A percentile compares a stretch with the other conserved stretches of the same genome.
phyloP scores from a whole-genome alignment of 2,329 filamentous ascomycete genomes.

The Arthrobotrys megalospora region DNA sequence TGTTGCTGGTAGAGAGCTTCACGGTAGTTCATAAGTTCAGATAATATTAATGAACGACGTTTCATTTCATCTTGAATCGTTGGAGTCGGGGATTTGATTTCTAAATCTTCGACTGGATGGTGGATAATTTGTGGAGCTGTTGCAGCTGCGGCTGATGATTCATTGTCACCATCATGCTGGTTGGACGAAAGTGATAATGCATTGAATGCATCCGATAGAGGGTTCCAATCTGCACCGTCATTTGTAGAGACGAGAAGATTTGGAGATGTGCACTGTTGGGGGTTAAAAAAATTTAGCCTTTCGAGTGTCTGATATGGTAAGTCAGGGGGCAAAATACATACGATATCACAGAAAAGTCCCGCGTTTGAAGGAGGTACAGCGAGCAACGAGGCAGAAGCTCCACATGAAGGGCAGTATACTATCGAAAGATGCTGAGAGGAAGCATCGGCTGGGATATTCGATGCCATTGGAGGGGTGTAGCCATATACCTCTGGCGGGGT shows the following conservation, averaged over 20 bases:
- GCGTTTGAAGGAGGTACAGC: conserved; percentile 47
- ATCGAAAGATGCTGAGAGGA: conserved; percentile 41
- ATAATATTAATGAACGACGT: conserved; percentile 55
- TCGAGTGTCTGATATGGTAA: background rate
- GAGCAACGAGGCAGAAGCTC: conserved; percentile 39
- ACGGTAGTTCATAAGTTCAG: conserved; percentile 56
- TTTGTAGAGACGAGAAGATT: conserved; percentile 58
- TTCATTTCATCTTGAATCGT: conserved; percentile 60
- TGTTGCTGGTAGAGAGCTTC: conserved; percentile 24
- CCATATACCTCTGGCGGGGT: conserved; percentile 35
- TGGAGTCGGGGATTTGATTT: conserved; percentile 5
- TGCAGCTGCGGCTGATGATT: background rate
- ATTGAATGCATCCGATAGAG: conserved; percentile 57
- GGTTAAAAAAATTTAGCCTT: background rate
- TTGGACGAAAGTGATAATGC: conserved; percentile 36
- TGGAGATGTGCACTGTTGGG: conserved; percentile 43
- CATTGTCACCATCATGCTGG: background rate
- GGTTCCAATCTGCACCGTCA: conserved; percentile 59
- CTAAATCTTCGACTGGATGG: conserved; percentile 5
- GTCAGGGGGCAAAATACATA: conserved; percentile 26
- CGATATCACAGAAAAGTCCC: conserved; percentile 54
- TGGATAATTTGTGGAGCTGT: background rate
- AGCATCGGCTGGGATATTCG: conserved; percentile 40
- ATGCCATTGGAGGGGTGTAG: conserved; percentile 43
- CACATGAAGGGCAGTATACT: conserved; percentile 57